Percentiles rank a stretch among this genome's conserved stretches.
phyloP scores from a whole-genome alignment of 2,329 filamentous ascomycete genomes.

The Epichloe elymi region DNA sequence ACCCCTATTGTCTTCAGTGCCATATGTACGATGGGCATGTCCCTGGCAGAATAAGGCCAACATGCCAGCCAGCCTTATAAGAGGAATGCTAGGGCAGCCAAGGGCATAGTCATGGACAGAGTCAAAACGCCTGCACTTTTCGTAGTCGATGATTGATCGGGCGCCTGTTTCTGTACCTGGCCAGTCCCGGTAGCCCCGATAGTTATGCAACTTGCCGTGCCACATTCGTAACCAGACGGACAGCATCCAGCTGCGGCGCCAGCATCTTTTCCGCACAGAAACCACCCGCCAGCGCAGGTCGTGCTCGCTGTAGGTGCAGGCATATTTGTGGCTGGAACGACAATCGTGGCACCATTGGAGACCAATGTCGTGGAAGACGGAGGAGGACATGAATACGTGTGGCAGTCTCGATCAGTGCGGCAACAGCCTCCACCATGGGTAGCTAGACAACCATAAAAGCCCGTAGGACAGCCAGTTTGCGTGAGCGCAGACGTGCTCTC shows the following conservation, averaged over 20 bases:
- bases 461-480: constrained; percentile 56
- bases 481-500: constrained; percentile 22
- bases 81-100: not conserved
- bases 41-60: not conserved
- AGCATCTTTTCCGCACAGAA: constrained; percentile 44
- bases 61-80: not conserved
- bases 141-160: constrained; percentile 14
- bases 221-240: constrained; percentile 63
- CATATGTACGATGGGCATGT: too few species aligned
- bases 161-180: constrained; percentile 42
- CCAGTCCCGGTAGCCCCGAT: constrained; percentile 37
- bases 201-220: constrained; percentile 56
- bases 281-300: constrained; percentile 71
- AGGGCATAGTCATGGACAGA: not conserved
- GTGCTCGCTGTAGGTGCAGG: constrained; percentile 28
- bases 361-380: constrained; percentile 49
- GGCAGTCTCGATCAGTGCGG: constrained; percentile 73
- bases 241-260: constrained; percentile 71
- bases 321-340: constrained; percentile 42
- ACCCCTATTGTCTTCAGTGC: too few species aligned
- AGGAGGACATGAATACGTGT: constrained; percentile 63
- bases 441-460: constrained; percentile 84
- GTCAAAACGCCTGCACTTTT: not conserved
- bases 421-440: constrained; percentile 77
- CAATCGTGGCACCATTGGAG: constrained; percentile 55